Evolutionary conservation across 805 yeast genomes (phyloP), one percentile per base, ranked within the genome.

Genomic region (Wickerhamomyces ciferrii): DNA sequence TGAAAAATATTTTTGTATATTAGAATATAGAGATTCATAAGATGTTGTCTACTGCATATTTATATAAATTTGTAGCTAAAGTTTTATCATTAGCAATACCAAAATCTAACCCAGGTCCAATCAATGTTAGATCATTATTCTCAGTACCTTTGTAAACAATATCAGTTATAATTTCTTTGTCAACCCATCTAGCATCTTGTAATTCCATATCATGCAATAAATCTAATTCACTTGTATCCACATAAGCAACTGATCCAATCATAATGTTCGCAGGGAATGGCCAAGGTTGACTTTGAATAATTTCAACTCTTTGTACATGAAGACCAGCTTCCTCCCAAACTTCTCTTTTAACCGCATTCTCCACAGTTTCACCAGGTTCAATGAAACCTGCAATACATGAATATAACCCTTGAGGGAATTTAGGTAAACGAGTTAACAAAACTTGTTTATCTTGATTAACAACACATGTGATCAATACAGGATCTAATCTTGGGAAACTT

Each of bases 241-340:
- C 79, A 2, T 82, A 82, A 8, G 88, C 94, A 27, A 80, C 67
- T 65, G 97, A 91, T 7, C 97, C 98, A 53, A 92, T 75, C 98
- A 92, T 92, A 53, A 92, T 69, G 61, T 84, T 89, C 1, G 87
- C 88, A 1, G 98, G 98, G 65, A 81, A 92, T n/a, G 98, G 98
- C 98, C 98, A 92, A 5, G 98, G 98, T 68, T 92, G 98, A 11
- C 94, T 79, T 54, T 81, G 71, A 27, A 84, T 70, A 45, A 91
- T 74, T 41, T 72, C 62, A 19, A 92, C 87, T 4, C 75, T 63
- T 14, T 69, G 67, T 20, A 75, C 68, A 5, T 62, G 52, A 25
- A 89, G 82, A 3, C 98, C 98, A 6, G 97, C 80, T 65, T 92
- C 98, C 62, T 92, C 98, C 89, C 94, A 90, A 21, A 88, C 85